Evolutionary conservation across 2,329 filamentous ascomycete species (phyloP).

Genomic region (Sporothrix variecibatus): DNA sequence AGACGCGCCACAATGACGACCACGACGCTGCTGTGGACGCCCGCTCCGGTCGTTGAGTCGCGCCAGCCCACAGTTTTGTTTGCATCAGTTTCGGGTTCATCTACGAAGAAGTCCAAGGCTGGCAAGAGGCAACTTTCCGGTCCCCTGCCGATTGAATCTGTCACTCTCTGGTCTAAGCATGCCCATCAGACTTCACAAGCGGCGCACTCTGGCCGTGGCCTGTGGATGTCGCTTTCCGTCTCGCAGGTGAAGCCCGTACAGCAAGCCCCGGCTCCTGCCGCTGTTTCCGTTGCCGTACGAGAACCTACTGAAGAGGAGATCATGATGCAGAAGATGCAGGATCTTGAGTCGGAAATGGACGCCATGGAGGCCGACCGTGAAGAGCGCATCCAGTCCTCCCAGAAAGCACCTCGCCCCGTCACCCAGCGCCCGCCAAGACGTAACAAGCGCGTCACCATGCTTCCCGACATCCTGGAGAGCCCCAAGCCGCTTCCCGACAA

Average conservation of each 20-base stretch:
- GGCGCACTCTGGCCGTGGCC: not conserved
- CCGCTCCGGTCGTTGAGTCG: conserved; percentile 35
- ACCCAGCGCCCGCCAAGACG: conserved; percentile 57
- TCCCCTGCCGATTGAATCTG: conserved; percentile 24
- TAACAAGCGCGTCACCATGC: conserved; percentile 57
- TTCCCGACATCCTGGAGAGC: conserved; percentile 65
- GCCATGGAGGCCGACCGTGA: conserved; percentile 16
- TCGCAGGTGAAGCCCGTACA: not conserved
- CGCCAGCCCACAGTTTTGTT: conserved; percentile 29
- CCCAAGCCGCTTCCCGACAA: conserved; percentile 61
- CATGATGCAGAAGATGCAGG: conserved; percentile 20
- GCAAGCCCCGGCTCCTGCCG: not conserved
- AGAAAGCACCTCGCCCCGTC: conserved; percentile 44
- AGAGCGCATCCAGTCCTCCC: conserved; percentile 23
- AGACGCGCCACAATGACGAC: not conserved
- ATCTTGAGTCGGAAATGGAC: conserved; percentile 23
- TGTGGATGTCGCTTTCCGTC: conserved; percentile 14
- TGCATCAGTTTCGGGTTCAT: not conserved
- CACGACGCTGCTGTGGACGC: conserved; percentile 36
- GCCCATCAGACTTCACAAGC: not conserved
- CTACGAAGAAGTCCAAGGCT: not conserved
- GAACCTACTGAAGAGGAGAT: not conserved
- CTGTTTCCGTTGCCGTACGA: not conserved
- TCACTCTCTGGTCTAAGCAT: conserved; percentile 20
- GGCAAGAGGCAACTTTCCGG: not conserved